Base-by-base conservation (phyloP, 257 asterid genomes). In the Rhazya stricta region DNA sequence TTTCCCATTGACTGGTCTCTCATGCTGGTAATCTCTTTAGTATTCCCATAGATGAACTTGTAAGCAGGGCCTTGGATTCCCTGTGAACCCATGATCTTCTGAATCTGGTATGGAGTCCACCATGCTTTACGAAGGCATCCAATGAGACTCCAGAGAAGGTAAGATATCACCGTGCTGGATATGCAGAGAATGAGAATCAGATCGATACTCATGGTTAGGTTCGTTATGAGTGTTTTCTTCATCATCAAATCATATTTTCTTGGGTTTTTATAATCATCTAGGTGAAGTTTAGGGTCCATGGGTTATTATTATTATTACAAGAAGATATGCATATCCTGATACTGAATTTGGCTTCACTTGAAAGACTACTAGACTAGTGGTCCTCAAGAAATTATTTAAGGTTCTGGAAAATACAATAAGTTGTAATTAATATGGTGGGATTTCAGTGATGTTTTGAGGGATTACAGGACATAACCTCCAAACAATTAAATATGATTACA, bases 1-100 rank as follows among this genome's bases (percentile, higher is more conserved):
- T 72, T 34, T 51, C 73, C 72, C 25, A 34, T 73, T 9, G 78
- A 66, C 43, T 78, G 81, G 6, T 62, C 67, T 75, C 46, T 84
- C 83, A 89, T 77, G 43, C 54, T 70, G 60, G 80, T 73, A 42
- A 84, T 79, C 67, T 89, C 91, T 77, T 82, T 85, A 62, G 85
- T 83, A 80, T 69, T 79, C 48, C 90, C 91, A 77, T 85, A 80
- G 58, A 86, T 15, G 79, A 89, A 63, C 78, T 69, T 79, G 84
- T 89, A 89, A 69, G 90, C 45, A 71, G 94, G 94, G 9, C 94
- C 91, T 58, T 39, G 78, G 70, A 88, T 81, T 66, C 93, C 89
- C 65, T 88, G 88, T 5, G 82, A 76, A 11, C 75, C 54, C 79
- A 89, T 66, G 3, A 51, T 4, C 37, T 36, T 48, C 58, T 71